Conservation (phyloP, 768 basidiomycete genomes). For the Kwoniella heveanensis region DNA sequence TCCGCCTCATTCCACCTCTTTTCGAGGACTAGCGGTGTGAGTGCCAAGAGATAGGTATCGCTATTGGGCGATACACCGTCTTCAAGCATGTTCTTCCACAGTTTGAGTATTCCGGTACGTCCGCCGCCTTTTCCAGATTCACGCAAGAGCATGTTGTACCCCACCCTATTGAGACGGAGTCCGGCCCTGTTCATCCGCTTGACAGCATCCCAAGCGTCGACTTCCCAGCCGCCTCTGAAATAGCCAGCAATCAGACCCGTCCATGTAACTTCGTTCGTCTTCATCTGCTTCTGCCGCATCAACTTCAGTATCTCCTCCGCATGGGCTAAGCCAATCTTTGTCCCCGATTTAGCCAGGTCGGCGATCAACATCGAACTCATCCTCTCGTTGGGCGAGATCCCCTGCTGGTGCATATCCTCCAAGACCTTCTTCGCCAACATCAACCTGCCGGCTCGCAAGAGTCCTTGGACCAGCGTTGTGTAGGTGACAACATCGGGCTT, state of each 20-base stretch:
- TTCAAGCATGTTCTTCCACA: slow-evolving; percentile 55
- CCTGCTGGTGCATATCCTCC: slow-evolving; percentile 73
- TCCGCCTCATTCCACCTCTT: slow-evolving; percentile 67
- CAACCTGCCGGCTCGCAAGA: slow-evolving; percentile 68
- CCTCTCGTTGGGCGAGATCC: slow-evolving; percentile 71
- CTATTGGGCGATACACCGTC: slow-evolving; percentile 62
- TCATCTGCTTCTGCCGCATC: slow-evolving; percentile 64
- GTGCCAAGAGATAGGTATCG: slow-evolving; percentile 76
- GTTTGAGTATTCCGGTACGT: slow-evolving; percentile 16
- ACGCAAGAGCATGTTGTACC: slow-evolving; percentile 76
- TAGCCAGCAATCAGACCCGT: slow-evolving; percentile 75
- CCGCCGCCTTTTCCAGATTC: slow-evolving; percentile 57
- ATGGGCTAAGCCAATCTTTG: slow-evolving; percentile 62
- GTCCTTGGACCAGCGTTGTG: slow-evolving; percentile 77
- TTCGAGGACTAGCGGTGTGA: slow-evolving; percentile 66
- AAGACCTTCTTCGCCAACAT: slow-evolving; percentile 70
- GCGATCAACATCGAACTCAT: slow-evolving; percentile 80
- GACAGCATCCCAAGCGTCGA: slow-evolving; percentile 43
- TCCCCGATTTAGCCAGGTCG: slow-evolving; percentile 66
- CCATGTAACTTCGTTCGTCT: slow-evolving; percentile 80
- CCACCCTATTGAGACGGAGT: slow-evolving; percentile 64
- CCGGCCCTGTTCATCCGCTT: slow-evolving; percentile 63
- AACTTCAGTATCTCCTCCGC: slow-evolving; percentile 70
- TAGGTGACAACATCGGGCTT: slow-evolving; percentile 80
- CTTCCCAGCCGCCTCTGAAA: slow-evolving; percentile 64